phyloP scores from a whole-genome alignment of 176 grass and related monocot species.

The Bromus sterilis region DNA sequence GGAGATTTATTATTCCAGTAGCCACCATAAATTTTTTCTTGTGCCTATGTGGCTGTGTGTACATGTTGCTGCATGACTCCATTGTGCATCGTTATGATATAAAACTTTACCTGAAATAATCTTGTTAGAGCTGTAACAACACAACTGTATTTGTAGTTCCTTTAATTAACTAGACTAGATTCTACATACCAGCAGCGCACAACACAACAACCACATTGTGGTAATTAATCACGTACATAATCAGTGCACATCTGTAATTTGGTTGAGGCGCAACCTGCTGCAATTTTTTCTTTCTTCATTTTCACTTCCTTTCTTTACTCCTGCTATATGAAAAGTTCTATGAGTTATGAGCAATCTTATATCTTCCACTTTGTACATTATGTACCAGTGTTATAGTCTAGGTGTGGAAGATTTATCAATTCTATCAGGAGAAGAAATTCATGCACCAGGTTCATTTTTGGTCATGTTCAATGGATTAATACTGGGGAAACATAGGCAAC shows the following conservation, averaged over 20 bases:
- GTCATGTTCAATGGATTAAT: conserved; percentile 95
- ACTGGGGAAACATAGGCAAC: conserved; percentile 73
- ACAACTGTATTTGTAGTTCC: too few species aligned
- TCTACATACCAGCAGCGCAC: too few species aligned
- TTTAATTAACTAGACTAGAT: background rate
- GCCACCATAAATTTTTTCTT: too few species aligned
- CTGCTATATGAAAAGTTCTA: background rate
- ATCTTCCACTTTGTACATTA: conserved; percentile 13
- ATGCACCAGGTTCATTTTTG: conserved; percentile 70
- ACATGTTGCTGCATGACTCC: too few species aligned
- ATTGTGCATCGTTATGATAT: too few species aligned
- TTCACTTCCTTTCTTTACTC: background rate
- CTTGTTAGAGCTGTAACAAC: too few species aligned
- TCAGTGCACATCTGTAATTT: background rate
- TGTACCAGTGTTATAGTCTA: conserved; percentile 67
- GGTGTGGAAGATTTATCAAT: conserved; percentile 71
- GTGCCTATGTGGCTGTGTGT: too few species aligned
- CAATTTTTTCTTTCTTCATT: background rate
- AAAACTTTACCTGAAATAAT: too few species aligned
- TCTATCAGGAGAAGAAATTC: conserved; percentile 79
- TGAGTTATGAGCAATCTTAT: background rate
- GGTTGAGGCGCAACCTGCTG: background rate
- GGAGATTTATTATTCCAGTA: too few species aligned
- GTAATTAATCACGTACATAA: background rate
- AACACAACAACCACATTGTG: background rate